phyloP scores from a whole-genome alignment of 768 basidiomycete species.

The Termitomyces sp. region DNA sequence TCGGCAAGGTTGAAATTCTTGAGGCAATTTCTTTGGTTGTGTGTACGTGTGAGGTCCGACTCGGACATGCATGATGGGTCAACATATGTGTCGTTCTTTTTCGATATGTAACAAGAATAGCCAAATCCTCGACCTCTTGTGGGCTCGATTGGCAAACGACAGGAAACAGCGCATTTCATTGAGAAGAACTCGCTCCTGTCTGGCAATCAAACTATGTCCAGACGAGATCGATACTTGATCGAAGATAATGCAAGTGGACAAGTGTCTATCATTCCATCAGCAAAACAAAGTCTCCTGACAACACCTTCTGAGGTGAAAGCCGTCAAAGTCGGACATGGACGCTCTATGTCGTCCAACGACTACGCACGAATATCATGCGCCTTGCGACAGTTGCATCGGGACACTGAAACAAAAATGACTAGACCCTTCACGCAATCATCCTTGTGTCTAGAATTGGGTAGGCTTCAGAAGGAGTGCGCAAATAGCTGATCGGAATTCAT shows the following conservation, averaged over 20 bases:
- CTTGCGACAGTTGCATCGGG: conserved; percentile 3
- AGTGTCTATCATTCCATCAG: conserved; percentile 13
- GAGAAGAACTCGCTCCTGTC: not conserved
- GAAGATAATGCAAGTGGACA: conserved; percentile 1
- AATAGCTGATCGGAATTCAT: conserved; percentile 12
- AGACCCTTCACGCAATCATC: not conserved
- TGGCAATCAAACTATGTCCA: conserved; percentile 8
- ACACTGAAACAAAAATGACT: not conserved
- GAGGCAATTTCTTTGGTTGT: not conserved
- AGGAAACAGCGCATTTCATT: not conserved
- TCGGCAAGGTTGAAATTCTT: not conserved
- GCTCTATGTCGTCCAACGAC: not conserved
- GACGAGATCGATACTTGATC: conserved; percentile 5
- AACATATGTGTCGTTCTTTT: not conserved
- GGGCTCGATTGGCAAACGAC: not conserved
- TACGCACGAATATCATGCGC: not conserved
- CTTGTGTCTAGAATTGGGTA: conserved; percentile 8
- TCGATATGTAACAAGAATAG: not conserved
- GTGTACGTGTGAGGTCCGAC: conserved; percentile 6
- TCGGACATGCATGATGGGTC: conserved; percentile 3
- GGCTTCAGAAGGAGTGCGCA: conserved; percentile 1
- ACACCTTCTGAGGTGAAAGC: conserved; percentile 4
- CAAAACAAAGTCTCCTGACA: conserved; percentile 5
- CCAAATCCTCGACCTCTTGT: not conserved
- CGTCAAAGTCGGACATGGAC: conserved; percentile 8